Evolutionary conservation across 352 stramenopile species (phyloP), one percentile per base, ranked within the genome.

Genomic region (Albugo laibachii): DNA sequence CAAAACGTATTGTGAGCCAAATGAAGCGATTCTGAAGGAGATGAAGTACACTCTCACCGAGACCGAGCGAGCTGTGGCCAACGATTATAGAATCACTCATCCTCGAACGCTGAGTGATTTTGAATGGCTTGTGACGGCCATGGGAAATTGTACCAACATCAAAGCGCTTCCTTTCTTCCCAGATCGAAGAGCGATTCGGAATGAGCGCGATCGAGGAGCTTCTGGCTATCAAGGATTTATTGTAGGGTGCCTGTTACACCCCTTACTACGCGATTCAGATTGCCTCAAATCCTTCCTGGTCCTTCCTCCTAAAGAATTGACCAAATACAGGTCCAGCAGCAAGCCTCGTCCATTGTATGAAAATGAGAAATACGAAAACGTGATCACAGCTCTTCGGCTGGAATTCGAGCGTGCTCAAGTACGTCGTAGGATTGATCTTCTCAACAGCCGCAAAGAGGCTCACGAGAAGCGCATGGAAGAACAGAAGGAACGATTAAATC

Each of bases 321-420:
- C 50, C 55, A 69, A 78, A 50, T 87, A 83, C 56, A 69, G 78
- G 51, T 77, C 76, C 47, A 63, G 47, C 16, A 55, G 61, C 38
- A 54, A 52, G 40, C 77, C 75, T 57, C 84, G 82, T 58, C 53
- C 66, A n/a, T 58, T 87, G 44, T 85, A 85, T 57, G 65, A 83
- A 45, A 77, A 60, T 8, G 69, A 83, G 46, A 75, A 85, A 64
- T 91, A 83, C 68, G 78, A 66, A 47, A 59, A 59, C n/a, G 24
- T 91, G 13, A 67, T 85, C 47, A 80, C 80, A 45, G 67, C 71
- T 37, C 53, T 91, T 37, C 77, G 73, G 43, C 62, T 91, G 24
- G 75, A 91, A 58, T 64, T 91, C 15, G 74, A 91, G 64, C 84
- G 87, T 55, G 74, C 73, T 0, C 77, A 91, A 61, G 78, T 91